phyloP scores from a whole-genome alignment of 306 rosid genomes.

The Leucaena leucocephala region DNA sequence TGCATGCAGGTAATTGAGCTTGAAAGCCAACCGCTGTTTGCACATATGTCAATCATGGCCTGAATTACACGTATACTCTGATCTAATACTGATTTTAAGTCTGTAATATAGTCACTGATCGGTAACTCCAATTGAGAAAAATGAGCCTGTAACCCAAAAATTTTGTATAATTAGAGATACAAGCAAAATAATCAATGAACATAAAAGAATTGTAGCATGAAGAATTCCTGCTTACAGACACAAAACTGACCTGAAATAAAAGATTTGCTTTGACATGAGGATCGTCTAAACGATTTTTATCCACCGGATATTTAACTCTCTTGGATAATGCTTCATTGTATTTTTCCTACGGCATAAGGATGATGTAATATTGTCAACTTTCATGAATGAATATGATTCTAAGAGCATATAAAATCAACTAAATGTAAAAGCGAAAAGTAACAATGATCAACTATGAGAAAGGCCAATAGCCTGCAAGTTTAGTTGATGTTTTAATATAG shows the following conservation, averaged over 20 bases:
- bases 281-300: constrained; percentile 78
- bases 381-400: constrained; percentile 13
- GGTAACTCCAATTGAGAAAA: constrained; percentile 92
- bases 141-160: constrained; percentile 69
- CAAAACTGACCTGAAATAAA: constrained; percentile 76
- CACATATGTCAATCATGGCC: constrained; percentile 98
- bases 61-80: constrained; percentile 95
- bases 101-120: constrained; percentile 88
- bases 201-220: constrained; percentile 14
- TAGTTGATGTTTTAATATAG: background rate
- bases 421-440: constrained; percentile 15
- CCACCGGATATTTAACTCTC: constrained; percentile 81
- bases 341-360: constrained; percentile 63
- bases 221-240: constrained; percentile 38
- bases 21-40: constrained; percentile 95
- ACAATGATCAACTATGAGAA: constrained; percentile 4
- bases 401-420: constrained; percentile 5
- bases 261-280: constrained; percentile 93
- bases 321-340: constrained; percentile 76
- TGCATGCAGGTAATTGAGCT: constrained; percentile 92
- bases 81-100: constrained; percentile 93
- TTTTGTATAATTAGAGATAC: constrained; percentile 23
- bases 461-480: constrained; percentile 1
- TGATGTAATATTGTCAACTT: constrained; percentile 9
- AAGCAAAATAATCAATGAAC: constrained; percentile 21